Conservation (phyloP, 306 rosid species). For the cucumber (Cucumis sativus) region Cucumber_9930_V3 NC_026658.2:25072001-25072500, state of each 20-base stretch:
- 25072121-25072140: neutral
- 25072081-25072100: neutral
- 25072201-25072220: neutral
- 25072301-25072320: neutral
- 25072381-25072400: neutral
- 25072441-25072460: neutral
- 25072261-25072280: constrained; percentile 50
- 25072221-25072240: neutral
- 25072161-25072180: neutral
- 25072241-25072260: constrained; percentile 34
- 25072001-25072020: neutral
- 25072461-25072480: neutral
- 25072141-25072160: neutral
- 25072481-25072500: neutral
- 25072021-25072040: neutral
- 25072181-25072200: neutral
- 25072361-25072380: neutral
- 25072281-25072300: neutral
- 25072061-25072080: neutral
- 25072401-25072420: neutral
- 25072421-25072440: neutral
- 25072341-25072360: neutral
- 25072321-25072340: neutral
- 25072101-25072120: neutral
- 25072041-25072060: neutral